These are phyloP conservation scores for Sphaerostilbella broomeana DNA, from an alignment of 2,329 filamentous ascomycete species.

Conservation along the genomic window DNA sequence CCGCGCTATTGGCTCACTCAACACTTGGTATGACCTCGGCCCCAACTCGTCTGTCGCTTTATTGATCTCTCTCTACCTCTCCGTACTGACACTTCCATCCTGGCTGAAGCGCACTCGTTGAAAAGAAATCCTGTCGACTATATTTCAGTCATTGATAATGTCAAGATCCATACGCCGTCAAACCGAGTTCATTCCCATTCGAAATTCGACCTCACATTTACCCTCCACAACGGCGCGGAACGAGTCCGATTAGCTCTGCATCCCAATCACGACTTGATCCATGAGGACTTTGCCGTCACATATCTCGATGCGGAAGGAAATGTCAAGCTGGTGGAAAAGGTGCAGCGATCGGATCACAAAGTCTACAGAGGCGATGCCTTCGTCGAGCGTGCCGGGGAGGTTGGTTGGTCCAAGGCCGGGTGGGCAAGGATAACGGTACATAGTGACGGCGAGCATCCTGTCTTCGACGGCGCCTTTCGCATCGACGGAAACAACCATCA, in stretches of 20 bases:
- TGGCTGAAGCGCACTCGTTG: slow-evolving; percentile 56
- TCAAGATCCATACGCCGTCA: slow-evolving; percentile 70
- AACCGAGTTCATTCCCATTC: slow-evolving; percentile 75
- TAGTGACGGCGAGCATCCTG: slow-evolving; percentile 66
- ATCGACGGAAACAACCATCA: slow-evolving; percentile 80
- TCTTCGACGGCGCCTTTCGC: slow-evolving; percentile 88
- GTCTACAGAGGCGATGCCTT: slow-evolving; percentile 79
- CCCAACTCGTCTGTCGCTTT: not conserved
- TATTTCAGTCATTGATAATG: slow-evolving; percentile 65
- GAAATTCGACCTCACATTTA: slow-evolving; percentile 78
- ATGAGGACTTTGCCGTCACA: slow-evolving; percentile 65
- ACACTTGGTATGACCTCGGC: slow-evolving; percentile 17
- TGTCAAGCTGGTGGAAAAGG: slow-evolving; percentile 56
- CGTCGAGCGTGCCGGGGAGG: slow-evolving; percentile 52
- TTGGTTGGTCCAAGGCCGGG: slow-evolving; percentile 71
- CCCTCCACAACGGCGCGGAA: slow-evolving; percentile 59
- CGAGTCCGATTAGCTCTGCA: slow-evolving; percentile 73
- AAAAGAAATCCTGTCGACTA: slow-evolving; percentile 71
- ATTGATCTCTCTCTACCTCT: not conserved
- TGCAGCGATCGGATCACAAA: slow-evolving; percentile 68
- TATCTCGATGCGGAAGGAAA: slow-evolving; percentile 67
- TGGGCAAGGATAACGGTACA: slow-evolving; percentile 79
- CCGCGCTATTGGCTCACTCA: slow-evolving; percentile 19
- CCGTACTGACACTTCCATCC: not conserved
- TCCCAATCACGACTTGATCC: slow-evolving; percentile 86